Evolutionary conservation across 257 asterid species (phyloP).

Genomic region (Orobanche coerulescens): DNA sequence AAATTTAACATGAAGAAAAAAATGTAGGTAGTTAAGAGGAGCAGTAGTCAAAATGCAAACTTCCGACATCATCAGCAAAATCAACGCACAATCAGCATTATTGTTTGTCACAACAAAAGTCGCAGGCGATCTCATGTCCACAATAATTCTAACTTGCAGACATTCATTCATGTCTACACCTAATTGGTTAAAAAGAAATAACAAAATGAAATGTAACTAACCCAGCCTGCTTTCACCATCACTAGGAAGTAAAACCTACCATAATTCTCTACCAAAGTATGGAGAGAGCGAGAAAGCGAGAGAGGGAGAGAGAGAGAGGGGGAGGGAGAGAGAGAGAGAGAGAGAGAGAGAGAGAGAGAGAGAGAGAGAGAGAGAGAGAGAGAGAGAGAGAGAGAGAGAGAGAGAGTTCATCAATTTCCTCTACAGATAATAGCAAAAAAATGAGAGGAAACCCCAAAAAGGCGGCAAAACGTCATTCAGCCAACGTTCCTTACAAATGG

Average conservation of each 20-base stretch:
- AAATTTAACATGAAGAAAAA: too few species aligned
- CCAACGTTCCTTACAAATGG: background rate
- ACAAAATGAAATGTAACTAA: background rate
- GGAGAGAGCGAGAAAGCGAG: too few species aligned
- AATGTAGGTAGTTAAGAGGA: too few species aligned
- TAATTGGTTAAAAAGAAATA: background rate
- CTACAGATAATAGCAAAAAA: conserved; percentile 34
- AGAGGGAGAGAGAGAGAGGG: background rate
- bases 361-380: background rate
- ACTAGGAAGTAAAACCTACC: too few species aligned
- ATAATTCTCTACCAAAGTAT: background rate
- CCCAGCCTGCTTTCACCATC: conserved; percentile 4
- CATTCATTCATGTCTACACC: background rate
- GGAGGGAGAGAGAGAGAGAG: background rate
- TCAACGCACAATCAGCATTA: background rate
- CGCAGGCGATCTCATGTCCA: background rate
- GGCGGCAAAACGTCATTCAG: background rate
- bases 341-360: background rate
- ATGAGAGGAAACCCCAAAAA: conserved; percentile 25
- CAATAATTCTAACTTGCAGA: background rate
- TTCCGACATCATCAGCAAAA: background rate
- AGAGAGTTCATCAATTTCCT: conserved; percentile 15
- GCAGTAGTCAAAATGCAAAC: too few species aligned
- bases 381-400: background rate
- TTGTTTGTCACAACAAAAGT: background rate